Base-by-base conservation (phyloP, 352 stramenopile species). In the Phytophthora crassamura region DNA sequence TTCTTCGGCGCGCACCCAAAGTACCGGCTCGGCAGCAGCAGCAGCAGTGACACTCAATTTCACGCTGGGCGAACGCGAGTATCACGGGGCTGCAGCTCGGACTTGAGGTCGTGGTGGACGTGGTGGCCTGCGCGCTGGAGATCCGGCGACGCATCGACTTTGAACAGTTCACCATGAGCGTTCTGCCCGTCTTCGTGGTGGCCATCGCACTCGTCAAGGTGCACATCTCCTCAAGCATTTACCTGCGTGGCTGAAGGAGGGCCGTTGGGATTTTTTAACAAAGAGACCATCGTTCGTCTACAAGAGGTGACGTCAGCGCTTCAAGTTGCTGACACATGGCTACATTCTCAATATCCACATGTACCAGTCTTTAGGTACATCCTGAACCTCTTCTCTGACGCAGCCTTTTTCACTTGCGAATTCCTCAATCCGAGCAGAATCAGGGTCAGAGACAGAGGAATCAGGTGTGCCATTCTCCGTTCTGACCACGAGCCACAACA, bases 1-100 rank as follows among this genome's bases (percentile, higher is more conserved):
- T 59, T 84, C 35, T 76, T 74, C 45, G 59, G 45, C 14, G 61
- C 73, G 18, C 69, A 83, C 14, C 67, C 63, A 3, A 68, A 77
- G 22, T 84, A 77, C 47, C 36, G 51, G 6, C 33, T 70, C 16
- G 43, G 22, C 15, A 55, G 16, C 1, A 49, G 20, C 28, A 49
- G 16, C 7, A 32, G 36, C 58, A 64, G 14, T 16, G 1, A n/a
- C 38, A 36, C 6, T n/a, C 14, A 28, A 5, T 15, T 25, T 42
- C 16, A 15, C 38, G 42, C 14, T 56, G 49, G 36, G 54, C 40
- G 2, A 61, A 52, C 38, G 35, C n/a, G 28, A 51, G 55, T 15
- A 72, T 49, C 45, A 51, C 47, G 5, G 53, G 25, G 11, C 16
- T 73, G 11, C 69, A 78, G 47, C 33, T 75, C 14, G 45, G 11